Percentiles rank a stretch among this genome's conserved stretches.
Conservation (phyloP, 345 rosid species). For the Reutealis trisperma region DNA sequence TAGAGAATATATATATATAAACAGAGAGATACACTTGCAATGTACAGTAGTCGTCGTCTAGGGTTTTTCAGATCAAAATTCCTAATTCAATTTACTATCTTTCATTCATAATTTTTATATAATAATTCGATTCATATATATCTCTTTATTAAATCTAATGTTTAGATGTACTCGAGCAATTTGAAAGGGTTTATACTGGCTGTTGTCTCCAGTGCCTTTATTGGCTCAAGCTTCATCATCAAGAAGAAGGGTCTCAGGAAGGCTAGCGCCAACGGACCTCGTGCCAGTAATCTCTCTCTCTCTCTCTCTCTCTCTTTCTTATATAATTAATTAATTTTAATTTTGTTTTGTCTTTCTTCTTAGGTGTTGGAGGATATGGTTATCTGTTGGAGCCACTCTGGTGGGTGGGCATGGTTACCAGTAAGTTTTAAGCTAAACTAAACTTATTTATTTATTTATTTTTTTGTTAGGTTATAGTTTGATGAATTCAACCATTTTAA, state of each 20-base stretch:
- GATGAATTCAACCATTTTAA: background rate
- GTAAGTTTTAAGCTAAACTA: conserved; percentile 41
- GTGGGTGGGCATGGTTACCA: conserved; percentile 88
- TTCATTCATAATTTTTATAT: no score
- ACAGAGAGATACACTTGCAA: background rate
- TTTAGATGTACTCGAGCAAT: conserved; percentile 71
- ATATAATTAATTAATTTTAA: background rate
- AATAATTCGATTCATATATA: background rate
- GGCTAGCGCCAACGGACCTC: conserved; percentile 62
- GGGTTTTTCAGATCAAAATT: conserved; percentile 1
- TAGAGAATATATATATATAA: background rate
- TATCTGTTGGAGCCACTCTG: conserved; percentile 79
- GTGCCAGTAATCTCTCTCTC: conserved; percentile 46
- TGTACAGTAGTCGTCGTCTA: conserved; percentile 4
- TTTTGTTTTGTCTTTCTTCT: background rate
- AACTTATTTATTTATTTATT: background rate
- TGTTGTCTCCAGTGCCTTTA: conserved; percentile 69
- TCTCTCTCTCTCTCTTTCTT: background rate
- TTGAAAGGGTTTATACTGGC: conserved; percentile 67
- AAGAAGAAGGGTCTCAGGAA: conserved; percentile 76
- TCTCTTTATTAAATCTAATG: conserved; percentile 1
- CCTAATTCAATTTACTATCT: background rate
- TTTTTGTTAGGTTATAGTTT: no score
- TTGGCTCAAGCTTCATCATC: conserved; percentile 83
- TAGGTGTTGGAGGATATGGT: conserved; percentile 79